A percentile compares a stretch with the other conserved stretches of the same genome.
phyloP scores from a whole-genome alignment of 108 stramenopile genomes.

The Fragilaria crotonensis region DNA sequence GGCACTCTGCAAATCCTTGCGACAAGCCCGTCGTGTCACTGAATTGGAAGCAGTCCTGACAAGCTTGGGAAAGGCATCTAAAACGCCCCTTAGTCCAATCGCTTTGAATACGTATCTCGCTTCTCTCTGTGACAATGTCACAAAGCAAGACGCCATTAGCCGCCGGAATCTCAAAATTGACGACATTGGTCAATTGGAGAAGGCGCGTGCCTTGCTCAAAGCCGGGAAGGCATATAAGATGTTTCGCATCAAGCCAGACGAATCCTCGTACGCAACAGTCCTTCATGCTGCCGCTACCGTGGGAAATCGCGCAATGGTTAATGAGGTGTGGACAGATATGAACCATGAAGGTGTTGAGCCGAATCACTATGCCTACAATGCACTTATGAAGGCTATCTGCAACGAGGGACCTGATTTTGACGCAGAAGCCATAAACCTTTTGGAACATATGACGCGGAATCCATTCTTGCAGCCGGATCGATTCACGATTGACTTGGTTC shows the following conservation, averaged over 20 bases:
- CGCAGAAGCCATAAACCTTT: slow-evolving; percentile 25
- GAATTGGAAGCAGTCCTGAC: slow-evolving; percentile 26
- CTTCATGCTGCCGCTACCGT: slow-evolving; percentile 44
- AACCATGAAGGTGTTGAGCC: slow-evolving; percentile 23
- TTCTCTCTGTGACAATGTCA: slow-evolving; percentile 45
- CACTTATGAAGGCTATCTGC: slow-evolving; percentile 35
- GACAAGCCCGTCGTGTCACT: slow-evolving; percentile 30
- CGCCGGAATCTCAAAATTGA: background rate
- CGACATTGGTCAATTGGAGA: slow-evolving; percentile 9
- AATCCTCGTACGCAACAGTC: slow-evolving; percentile 46
- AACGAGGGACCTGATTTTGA: slow-evolving; percentile 5
- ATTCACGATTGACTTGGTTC: slow-evolving; percentile 59
- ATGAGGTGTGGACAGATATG: slow-evolving; percentile 34
- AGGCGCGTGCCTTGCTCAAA: slow-evolving; percentile 28
- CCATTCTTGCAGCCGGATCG: slow-evolving; percentile 36
- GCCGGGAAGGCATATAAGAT: slow-evolving; percentile 16
- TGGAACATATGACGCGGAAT: slow-evolving; percentile 29
- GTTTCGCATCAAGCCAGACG: slow-evolving; percentile 32
- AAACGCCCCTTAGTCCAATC: no score
- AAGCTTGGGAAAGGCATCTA: slow-evolving; percentile 14
- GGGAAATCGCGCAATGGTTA: slow-evolving; percentile 33
- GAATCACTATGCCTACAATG: slow-evolving; percentile 60
- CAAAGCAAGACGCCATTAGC: background rate
- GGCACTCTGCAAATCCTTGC: slow-evolving; percentile 33
- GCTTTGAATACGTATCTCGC: slow-evolving; percentile 71